These are phyloP conservation scores for Martiniozyma abietophila DNA, from an alignment of 805 yeast species.

Conservation along the genomic window DNA sequence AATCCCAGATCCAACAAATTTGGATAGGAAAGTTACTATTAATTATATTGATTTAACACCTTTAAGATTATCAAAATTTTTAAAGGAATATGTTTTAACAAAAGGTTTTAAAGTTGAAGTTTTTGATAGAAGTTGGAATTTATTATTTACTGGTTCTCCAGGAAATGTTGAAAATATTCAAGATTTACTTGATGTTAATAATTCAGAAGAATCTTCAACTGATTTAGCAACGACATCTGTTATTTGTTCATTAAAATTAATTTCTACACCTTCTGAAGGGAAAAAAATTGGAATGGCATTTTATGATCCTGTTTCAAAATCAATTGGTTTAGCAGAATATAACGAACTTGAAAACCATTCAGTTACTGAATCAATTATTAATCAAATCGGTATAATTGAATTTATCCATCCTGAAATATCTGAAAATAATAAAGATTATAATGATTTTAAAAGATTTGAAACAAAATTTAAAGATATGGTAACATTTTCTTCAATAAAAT, in stretches of 20 bases:
- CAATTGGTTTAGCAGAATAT: slow-evolving; percentile 68
- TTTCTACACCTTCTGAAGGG: slow-evolving; percentile 31
- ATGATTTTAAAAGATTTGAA: slow-evolving; percentile 53
- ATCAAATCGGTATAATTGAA: slow-evolving; percentile 87
- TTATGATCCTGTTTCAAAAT: slow-evolving; percentile 59
- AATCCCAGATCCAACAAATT: slow-evolving; percentile 27
- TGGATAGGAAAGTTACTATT: slow-evolving; percentile 30
- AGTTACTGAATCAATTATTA: slow-evolving; percentile 74
- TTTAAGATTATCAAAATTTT: slow-evolving; percentile 57
- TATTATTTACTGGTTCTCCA: slow-evolving; percentile 64
- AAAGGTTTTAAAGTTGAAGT: slow-evolving; percentile 73
- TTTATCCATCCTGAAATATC: slow-evolving; percentile 46
- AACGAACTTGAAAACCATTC: slow-evolving; percentile 82
- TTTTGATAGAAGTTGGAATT: slow-evolving; percentile 57
- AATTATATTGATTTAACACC: slow-evolving; percentile 70
- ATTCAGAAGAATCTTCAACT: slow-evolving; percentile 27
- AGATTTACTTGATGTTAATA: slow-evolving; percentile 38
- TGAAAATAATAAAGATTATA: slow-evolving; percentile 24
- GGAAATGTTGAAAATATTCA: slow-evolving; percentile 80
- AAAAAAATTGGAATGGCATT: slow-evolving; percentile 69
- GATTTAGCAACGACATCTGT: slow-evolving; percentile 30
- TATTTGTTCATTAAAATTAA: slow-evolving; percentile 42
- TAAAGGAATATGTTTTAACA: slow-evolving; percentile 60
- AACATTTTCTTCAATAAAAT: slow-evolving; percentile 51
- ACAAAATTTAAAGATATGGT: slow-evolving; percentile 73